A percentile compares a stretch with the other conserved stretches of the same genome.
Evolutionary conservation across 164 flowering plant species (phyloP).

Genomic region (Cinnamomum micranthum): DNA sequence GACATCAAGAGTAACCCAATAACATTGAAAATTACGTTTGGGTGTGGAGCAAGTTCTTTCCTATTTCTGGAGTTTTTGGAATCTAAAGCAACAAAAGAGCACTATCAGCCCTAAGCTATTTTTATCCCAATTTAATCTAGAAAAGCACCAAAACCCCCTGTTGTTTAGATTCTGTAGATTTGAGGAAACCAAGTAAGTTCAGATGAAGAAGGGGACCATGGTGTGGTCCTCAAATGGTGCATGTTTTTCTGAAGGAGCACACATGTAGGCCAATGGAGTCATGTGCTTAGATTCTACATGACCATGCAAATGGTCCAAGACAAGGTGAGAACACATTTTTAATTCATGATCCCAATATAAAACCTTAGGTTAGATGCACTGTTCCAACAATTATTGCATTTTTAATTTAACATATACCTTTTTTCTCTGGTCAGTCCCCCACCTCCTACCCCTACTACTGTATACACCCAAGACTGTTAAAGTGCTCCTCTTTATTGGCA

Average conservation of each 20-base stretch:
- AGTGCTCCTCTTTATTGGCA: background rate
- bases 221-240: background rate
- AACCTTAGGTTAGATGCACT: too few species aligned
- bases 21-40: background rate
- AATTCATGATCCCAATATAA: too few species aligned
- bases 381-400: background rate
- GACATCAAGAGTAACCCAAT: background rate
- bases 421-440: background rate
- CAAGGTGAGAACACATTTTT: background rate
- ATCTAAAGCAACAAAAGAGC: too few species aligned
- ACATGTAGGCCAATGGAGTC: background rate
- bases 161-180: too few species aligned
- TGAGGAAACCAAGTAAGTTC: background rate
- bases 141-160: too few species aligned
- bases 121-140: too few species aligned
- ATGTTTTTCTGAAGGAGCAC: background rate
- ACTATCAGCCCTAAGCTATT: too few species aligned
- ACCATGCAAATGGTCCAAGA: background rate
- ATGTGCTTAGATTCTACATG: background rate
- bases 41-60: background rate
- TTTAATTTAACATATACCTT: background rate
- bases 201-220: background rate
- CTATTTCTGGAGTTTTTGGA: too few species aligned
- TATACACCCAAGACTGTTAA: background rate
- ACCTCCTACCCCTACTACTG: background rate